Evolutionary conservation across 2,329 filamentous ascomycete genomes (phyloP).

Genomic region (Ceratocystis cacaofunesta): DNA sequence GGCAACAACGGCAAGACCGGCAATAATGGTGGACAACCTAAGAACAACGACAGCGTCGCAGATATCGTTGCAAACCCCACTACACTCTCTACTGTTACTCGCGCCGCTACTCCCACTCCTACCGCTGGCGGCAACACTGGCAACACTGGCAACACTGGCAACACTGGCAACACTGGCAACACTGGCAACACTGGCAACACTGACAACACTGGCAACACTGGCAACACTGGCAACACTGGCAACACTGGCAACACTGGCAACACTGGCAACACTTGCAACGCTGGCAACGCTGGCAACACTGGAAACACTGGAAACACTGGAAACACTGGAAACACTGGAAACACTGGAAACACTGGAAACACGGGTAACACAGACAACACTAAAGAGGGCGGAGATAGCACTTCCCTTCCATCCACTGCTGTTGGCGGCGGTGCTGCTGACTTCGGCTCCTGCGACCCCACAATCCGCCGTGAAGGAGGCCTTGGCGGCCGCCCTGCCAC

Average conservation of each 20-base stretch:
- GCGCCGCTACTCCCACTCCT: conserved; percentile 12
- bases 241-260: conserved; percentile 19
- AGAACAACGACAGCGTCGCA: conserved; percentile 18
- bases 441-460: conserved; percentile 40
- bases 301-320: conserved; percentile 17
- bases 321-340: conserved; percentile 5
- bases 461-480: conserved; percentile 45
- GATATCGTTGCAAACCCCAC: neutral
- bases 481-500: conserved; percentile 39
- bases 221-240: neutral
- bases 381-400: too few species aligned
- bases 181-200: conserved; percentile 19
- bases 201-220: conserved; percentile 5
- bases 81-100: conserved; percentile 12
- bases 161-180: conserved; percentile 19
- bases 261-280: conserved; percentile 20
- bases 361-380: conserved; percentile 14
- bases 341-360: conserved; percentile 20
- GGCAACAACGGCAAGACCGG: conserved; percentile 16
- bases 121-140: conserved; percentile 16
- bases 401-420: neutral
- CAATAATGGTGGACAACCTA: conserved; percentile 18
- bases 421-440: conserved; percentile 26
- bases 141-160: conserved; percentile 1
- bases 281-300: conserved; percentile 17